Percentiles rank a stretch among this genome's conserved stretches.
phyloP scores from a whole-genome alignment of 2,329 filamentous ascomycete species.

The Parastagonospora nodorum region DNA sequence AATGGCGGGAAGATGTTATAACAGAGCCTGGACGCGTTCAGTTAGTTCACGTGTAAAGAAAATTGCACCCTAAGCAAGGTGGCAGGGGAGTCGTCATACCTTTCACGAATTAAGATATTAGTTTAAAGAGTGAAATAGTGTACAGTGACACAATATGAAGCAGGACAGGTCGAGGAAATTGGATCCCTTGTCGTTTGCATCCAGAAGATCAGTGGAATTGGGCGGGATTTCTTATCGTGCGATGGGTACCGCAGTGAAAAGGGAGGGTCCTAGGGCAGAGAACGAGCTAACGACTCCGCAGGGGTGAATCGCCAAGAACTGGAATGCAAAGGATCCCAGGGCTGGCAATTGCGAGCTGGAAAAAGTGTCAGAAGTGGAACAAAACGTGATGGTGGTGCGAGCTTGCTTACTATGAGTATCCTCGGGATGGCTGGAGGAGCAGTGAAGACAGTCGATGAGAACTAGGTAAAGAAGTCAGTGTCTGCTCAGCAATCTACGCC shows the following conservation, averaged over 20 bases:
- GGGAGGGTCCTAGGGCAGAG: slow-evolving; percentile 50
- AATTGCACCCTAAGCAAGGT: slow-evolving; percentile 20
- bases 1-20: slow-evolving; percentile 40
- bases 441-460: slow-evolving; percentile 15
- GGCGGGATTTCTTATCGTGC: slow-evolving; percentile 41
- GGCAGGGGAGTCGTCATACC: slow-evolving; percentile 45
- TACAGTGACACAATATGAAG: slow-evolving; percentile 41
- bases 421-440: slow-evolving; percentile 24
- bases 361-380: slow-evolving; percentile 29
- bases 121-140: slow-evolving; percentile 46
- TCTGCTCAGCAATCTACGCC: not conserved
- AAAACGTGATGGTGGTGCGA: not conserved
- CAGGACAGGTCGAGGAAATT: slow-evolving; percentile 37
- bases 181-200: slow-evolving; percentile 52
- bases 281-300: slow-evolving; percentile 61
- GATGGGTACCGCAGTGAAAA: slow-evolving; percentile 39
- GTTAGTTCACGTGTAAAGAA: slow-evolving; percentile 20
- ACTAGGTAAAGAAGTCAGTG: slow-evolving; percentile 8
- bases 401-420: slow-evolving; percentile 27
- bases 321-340: slow-evolving; percentile 50
- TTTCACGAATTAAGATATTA: slow-evolving; percentile 56
- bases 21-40: slow-evolving; percentile 40
- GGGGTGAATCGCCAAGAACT: slow-evolving; percentile 48
- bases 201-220: slow-evolving; percentile 47
- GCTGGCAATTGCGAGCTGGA: slow-evolving; percentile 44